These are phyloP conservation scores for Centaurea solstitialis DNA, from an alignment of 129 eudicot species.

Conservation along the genomic window DNA sequence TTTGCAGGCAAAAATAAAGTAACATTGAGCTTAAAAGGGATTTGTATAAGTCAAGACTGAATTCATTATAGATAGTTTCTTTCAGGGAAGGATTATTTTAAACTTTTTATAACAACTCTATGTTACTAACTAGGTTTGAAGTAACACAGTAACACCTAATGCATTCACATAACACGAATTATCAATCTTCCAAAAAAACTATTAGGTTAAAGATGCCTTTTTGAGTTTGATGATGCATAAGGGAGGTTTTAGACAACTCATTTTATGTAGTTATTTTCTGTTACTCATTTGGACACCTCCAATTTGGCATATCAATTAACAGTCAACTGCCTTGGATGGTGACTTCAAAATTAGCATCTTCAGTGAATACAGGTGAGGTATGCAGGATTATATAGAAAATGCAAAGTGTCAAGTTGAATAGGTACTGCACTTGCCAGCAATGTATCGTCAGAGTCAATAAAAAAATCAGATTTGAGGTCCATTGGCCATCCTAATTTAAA, in stretches of 20 bases:
- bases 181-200: background rate
- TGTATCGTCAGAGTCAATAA: slow-evolving; percentile 60
- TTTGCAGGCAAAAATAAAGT: too few species aligned
- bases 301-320: background rate
- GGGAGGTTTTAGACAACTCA: background rate
- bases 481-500: slow-evolving; percentile 96
- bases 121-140: background rate
- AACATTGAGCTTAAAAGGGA: too few species aligned
- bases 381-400: background rate
- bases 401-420: slow-evolving; percentile 13
- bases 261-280: background rate
- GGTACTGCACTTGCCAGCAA: slow-evolving; percentile 43
- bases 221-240: background rate
- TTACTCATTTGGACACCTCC: background rate
- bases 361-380: slow-evolving; percentile 6
- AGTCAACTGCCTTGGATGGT: background rate
- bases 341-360: background rate
- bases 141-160: background rate
- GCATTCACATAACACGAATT: background rate
- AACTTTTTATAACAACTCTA: too few species aligned
- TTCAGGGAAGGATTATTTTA: too few species aligned
- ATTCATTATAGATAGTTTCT: too few species aligned
- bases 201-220: background rate
- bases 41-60: too few species aligned
- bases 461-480: slow-evolving; percentile 79